Base-by-base conservation (phyloP, 352 stramenopile genomes). In the Aphanomyces euteiches region DNA sequence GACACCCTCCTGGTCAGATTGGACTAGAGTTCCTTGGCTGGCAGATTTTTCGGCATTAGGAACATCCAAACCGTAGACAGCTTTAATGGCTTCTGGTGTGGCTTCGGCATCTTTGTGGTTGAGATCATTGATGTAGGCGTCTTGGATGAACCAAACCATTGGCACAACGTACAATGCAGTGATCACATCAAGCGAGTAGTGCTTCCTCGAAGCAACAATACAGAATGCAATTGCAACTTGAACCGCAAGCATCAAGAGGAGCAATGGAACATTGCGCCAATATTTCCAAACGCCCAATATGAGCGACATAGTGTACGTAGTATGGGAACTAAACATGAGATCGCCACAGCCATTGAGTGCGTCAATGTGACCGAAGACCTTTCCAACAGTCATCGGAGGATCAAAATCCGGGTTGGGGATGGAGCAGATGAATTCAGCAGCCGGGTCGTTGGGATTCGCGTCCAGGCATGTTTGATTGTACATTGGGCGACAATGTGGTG, bases 291-390 rank as follows among this genome's bases (percentile, higher is more conserved):
- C 73, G 34, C 81, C 88, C 41, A 93, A 74, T 67, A 96, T 95
- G 57, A 96, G 82, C 69, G 87, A 90, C 76, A 96, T 72, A 4
- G 88, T 95, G 84, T 95, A 96, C 74, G 96, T 97, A 21, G 88
- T 97, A 78, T 97, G 90, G 39, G 87, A 96, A 73, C 87, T 96
- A 72, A 96, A 97, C 88, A 97, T 96, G 66, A 97, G 78, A 72
- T 97, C 90, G 41, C 90, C 90, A 58, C 90, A 97, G 60, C 87
- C 86, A 28, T 90, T 90, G 50, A 95, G 76, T n/a, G 84, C 81
- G 57, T 93, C 84, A 50, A 95, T 75, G 47, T 87, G 78, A 45
- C 78, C 84, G 65, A 95, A 92, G 57, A 87, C 78, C 70, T 92
- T 70, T 47, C 60, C 41, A 0, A 69, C 71, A 0, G 41, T 73